Evolutionary conservation across 2,329 filamentous ascomycete genomes (phyloP), one percentile per base, ranked within the genome.

Genomic region (Fusarium goolgardi): DNA sequence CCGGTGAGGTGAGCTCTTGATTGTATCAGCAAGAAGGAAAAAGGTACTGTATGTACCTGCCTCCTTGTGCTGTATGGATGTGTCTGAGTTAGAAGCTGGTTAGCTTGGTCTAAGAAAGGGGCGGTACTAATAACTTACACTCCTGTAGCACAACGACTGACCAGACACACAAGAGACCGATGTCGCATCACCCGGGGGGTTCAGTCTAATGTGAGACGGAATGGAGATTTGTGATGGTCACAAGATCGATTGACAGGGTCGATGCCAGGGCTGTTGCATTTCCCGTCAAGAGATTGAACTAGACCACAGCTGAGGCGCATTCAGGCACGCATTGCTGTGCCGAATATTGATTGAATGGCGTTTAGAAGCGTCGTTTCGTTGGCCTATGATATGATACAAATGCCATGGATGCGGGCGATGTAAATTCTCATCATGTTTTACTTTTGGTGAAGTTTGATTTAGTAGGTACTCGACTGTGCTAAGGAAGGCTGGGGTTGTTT

Each of bases 241-340:
- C 71, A 73, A 73, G 71, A 73, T 73, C 71, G 52, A 73, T 63
- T 72, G 55, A 59, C 56, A 58, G 67, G 69, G 65, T 56, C 58
- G 44, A 52, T 41, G 51, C 35, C 60, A 49, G 37, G 59, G 44
- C 61, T 25, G n/a, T 55, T 57, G 65, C 55, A 59, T 53, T 53
- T 59, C 29, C 35, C 21, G 34, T 55, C 44, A 49, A 66, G 63
- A 73, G 63, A 56, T 29, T 61, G 68, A 66, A 62, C 60, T 35
- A 59, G 69, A 41, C 58, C 47, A 46, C 29, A 44, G 40, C 57
- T 55, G 56, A 62, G 67, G 66, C 61, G 65, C 59, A 50, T 58
- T 41, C 27, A 60, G 54, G 55, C 50, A 55, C 55, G 34, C 49
- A 62, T 35, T 52, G 55, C 49, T 44, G 47, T 59, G 70, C 65